Base-by-base conservation (phyloP, 768 basidiomycete genomes). In the Pisolithus marmoratus region DNA sequence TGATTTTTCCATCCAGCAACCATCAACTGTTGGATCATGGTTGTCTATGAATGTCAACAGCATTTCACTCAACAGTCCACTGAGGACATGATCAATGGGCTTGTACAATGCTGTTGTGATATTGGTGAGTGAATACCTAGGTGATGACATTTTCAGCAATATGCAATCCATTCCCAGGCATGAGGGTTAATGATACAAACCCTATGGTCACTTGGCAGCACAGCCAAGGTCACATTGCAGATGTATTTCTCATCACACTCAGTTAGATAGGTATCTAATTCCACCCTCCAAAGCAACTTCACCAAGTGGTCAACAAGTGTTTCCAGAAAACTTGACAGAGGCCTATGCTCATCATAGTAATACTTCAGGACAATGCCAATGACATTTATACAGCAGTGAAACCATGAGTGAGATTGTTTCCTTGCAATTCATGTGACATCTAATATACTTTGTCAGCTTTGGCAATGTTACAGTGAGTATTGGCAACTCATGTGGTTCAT, bases 321-420 rank as follows among this genome's bases (percentile, higher is more conserved):
- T 67, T 63, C 45, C 58, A 65, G 24, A 74, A 71, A 58, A 68
- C 66, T 31, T 66, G 67, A 8, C 64, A 59, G 5, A 67, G 71
- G 0, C 86, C 88, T 1, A 72, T 70, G 8, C 72, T 91, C 2
- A 72, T 89, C 22, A 79, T 90, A 2, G 77, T 83, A 24, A 64
- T 91, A 37, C 72, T 91, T n/a, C n/a, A n/a, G n/a, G n/a, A n/a
- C n/a, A n/a, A n/a, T n/a, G n/a, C n/a, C n/a, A n/a, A n/a, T n/a
- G n/a, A n/a, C n/a, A n/a, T n/a, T n/a, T n/a, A n/a, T n/a, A n/a
- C n/a, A n/a, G n/a, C n/a, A n/a, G n/a, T n/a, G n/a, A n/a, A n/a
- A n/a, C n/a, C n/a, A n/a, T n/a, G n/a, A n/a, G n/a, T n/a, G n/a
- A n/a, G n/a, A n/a, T n/a, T n/a, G n/a, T n/a, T n/a, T n/a, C n/a